Evolutionary conservation across 208 protist genomes (phyloP).

Genomic region (Leptomonas seymouri): DNA sequence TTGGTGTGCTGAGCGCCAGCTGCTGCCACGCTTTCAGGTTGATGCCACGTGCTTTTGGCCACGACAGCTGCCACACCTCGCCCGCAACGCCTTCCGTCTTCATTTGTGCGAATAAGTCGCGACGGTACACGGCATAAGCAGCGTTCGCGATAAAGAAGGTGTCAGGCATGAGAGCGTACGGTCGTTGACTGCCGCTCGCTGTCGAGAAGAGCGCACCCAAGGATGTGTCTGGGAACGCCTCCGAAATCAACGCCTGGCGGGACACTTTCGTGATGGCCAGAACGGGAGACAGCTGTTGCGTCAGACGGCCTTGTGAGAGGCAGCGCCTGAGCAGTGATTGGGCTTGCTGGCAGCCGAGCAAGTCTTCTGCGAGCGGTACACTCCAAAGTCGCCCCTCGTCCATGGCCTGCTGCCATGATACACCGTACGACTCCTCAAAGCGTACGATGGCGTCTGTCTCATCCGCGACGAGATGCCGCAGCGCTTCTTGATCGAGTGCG

Average conservation of each 20-base stretch:
- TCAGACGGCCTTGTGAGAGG: neutral
- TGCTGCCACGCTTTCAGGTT: neutral
- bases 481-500: slow-evolving; percentile 45
- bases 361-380: slow-evolving; percentile 64
- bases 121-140: slow-evolving; percentile 27
- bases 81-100: neutral
- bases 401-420: slow-evolving; percentile 59
- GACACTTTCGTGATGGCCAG: slow-evolving; percentile 22
- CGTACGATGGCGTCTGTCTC: slow-evolving; percentile 21
- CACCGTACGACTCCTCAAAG: slow-evolving; percentile 56
- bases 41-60: neutral
- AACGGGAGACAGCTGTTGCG: slow-evolving; percentile 11
- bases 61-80: slow-evolving; percentile 34
- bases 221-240: slow-evolving; percentile 14
- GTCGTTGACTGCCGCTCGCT: neutral
- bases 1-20: neutral
- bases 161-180: slow-evolving; percentile 17
- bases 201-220: slow-evolving; percentile 7
- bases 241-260: slow-evolving; percentile 14
- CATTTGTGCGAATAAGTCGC: slow-evolving; percentile 6
- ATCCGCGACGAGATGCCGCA: slow-evolving; percentile 16
- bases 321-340: slow-evolving; percentile 51
- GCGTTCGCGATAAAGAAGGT: slow-evolving; percentile 30
- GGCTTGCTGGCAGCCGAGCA: slow-evolving; percentile 65
- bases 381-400: slow-evolving; percentile 67